phyloP scores from a whole-genome alignment of 805 yeast genomes.

The Wickerhamiella nectarea region DNA sequence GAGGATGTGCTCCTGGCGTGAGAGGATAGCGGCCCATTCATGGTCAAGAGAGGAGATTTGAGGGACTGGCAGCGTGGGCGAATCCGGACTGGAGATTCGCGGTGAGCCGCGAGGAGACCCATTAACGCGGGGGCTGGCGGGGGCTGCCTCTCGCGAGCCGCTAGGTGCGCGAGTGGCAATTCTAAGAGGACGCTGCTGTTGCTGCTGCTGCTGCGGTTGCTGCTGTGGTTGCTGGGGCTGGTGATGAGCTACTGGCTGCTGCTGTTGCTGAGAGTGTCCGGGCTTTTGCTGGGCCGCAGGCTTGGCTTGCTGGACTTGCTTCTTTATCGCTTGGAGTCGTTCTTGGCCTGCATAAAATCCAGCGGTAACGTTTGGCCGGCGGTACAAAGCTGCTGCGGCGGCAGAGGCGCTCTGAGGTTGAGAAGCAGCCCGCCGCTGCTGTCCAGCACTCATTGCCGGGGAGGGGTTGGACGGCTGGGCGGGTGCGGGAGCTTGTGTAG shows the following conservation, averaged over 20 bases:
- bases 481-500: no score
- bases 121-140: background rate
- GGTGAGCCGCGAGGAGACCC: background rate
- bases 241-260: background rate
- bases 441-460: no score
- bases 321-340: conserved; percentile 15
- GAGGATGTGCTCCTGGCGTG: conserved; percentile 36
- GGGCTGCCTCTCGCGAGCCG: background rate
- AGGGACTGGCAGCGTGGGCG: conserved; percentile 17
- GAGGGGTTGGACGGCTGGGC: background rate
- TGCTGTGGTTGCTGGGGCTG: background rate
- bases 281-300: conserved; percentile 11
- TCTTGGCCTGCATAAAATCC: conserved; percentile 20
- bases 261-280: conserved; percentile 10
- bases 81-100: background rate
- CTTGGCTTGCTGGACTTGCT: conserved; percentile 11
- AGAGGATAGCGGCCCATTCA: conserved; percentile 35
- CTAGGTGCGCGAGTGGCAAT: background rate
- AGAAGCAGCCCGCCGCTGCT: background rate
- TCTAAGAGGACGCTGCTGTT: background rate
- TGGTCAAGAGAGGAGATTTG: conserved; percentile 35
- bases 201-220: background rate
- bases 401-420: conserved; percentile 9
- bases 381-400: conserved; percentile 13
- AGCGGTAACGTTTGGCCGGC: conserved; percentile 10